Evolutionary conservation across 371 early-diverging fungal genomes (phyloP).

Genomic region (Globomyces sp.): DNA sequence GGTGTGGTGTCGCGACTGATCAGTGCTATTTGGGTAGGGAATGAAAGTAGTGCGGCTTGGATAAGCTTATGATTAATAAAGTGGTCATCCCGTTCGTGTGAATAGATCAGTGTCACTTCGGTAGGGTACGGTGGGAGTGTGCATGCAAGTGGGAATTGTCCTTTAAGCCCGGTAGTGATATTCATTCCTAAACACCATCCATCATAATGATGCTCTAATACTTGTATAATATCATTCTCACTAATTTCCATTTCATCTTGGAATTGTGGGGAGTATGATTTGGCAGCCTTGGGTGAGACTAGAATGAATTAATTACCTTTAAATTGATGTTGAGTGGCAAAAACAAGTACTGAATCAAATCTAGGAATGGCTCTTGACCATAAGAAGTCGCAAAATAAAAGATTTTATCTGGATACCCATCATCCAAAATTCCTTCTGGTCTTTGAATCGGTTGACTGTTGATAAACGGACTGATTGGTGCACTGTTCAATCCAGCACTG

Average conservation of each 20-base stretch:
- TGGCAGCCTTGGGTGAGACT: constrained; percentile 1
- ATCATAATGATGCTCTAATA: background rate
- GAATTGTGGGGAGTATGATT: background rate
- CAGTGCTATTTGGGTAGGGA: no score
- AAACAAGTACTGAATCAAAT: constrained; percentile 20
- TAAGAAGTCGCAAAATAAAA: constrained; percentile 3
- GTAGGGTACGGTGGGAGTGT: background rate
- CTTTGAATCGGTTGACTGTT: no score
- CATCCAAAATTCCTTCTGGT: no score
- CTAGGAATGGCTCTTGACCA: constrained; percentile 9
- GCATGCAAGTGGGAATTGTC: constrained; percentile 6
- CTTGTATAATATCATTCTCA: background rate
- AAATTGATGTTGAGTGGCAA: constrained; percentile 34
- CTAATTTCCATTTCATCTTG: background rate
- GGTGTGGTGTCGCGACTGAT: no score
- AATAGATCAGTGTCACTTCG: background rate
- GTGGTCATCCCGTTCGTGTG: background rate
- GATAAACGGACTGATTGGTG: no score
- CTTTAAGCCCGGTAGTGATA: background rate
- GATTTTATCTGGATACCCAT: background rate
- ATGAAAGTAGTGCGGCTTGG: no score
- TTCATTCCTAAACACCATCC: constrained; percentile 10
- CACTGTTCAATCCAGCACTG: no score
- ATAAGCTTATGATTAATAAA: no score
- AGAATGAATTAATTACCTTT: constrained; percentile 17